Evolutionary conservation across 1,284 basidiomycete species (phyloP).

Genomic region (Lentinula novae-zelandiae): DNA sequence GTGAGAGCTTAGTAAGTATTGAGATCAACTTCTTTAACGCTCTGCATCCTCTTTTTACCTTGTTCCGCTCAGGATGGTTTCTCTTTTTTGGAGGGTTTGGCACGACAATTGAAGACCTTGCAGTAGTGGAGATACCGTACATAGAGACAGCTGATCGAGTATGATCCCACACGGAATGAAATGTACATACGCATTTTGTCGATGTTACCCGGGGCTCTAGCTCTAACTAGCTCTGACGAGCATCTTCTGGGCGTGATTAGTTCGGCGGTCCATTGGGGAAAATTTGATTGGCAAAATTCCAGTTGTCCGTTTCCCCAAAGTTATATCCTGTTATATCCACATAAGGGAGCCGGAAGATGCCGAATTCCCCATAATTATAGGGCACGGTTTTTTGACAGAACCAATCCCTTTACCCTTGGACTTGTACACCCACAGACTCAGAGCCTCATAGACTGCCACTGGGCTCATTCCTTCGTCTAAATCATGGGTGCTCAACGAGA

Average conservation of each 20-base stretch:
- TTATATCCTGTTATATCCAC: background rate
- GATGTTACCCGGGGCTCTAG: conserved; percentile 1
- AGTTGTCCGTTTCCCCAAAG: background rate
- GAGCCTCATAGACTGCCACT: background rate
- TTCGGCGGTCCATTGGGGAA: background rate
- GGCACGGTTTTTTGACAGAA: background rate
- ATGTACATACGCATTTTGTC: background rate
- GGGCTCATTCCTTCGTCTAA: conserved; percentile 14
- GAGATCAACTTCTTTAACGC: background rate
- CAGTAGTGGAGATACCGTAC: conserved; percentile 11
- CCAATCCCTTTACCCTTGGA: conserved; percentile 3
- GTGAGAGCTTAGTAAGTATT: conserved; percentile 22
- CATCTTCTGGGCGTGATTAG: background rate
- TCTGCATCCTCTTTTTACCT: background rate
- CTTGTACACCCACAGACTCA: background rate
- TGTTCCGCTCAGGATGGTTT: conserved; percentile 51
- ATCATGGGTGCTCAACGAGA: conserved; percentile 15
- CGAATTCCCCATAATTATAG: conserved; percentile 10
- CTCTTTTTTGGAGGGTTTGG: conserved; percentile 60
- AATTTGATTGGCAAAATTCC: background rate
- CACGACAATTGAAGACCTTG: conserved; percentile 42
- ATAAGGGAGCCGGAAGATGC: conserved; percentile 3
- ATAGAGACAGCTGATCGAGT: background rate
- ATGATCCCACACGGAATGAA: background rate
- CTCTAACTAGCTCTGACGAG: background rate